Evolutionary conservation across 129 eudicot genomes (phyloP).

Genomic region (Helichrysum umbraculigerum): DNA sequence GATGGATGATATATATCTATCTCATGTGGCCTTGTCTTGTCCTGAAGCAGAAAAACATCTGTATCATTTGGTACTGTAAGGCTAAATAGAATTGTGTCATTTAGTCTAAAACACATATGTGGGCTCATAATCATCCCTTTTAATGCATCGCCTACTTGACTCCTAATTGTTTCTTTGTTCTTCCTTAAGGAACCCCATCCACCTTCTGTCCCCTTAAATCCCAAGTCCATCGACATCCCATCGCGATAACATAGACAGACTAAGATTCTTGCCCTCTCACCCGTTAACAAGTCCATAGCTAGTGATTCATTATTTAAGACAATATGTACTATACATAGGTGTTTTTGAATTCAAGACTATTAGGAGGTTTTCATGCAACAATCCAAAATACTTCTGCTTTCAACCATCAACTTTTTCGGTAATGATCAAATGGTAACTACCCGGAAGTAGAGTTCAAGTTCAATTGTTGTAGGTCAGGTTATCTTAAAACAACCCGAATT

Average conservation of each 20-base stretch:
- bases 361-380: background rate
- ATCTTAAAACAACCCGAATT: background rate
- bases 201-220: slow-evolving; percentile 30
- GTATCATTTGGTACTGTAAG: slow-evolving; percentile 44
- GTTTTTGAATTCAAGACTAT: no score
- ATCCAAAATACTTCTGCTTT: background rate
- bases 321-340: background rate
- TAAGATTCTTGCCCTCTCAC: slow-evolving; percentile 3
- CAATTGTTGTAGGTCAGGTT: background rate
- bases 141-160: slow-evolving; percentile 21
- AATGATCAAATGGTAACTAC: background rate
- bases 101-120: slow-evolving; percentile 34
- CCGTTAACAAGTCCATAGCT: background rate
- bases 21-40: slow-evolving; percentile 67
- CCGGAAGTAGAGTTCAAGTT: background rate
- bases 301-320: background rate
- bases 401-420: background rate
- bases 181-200: slow-evolving; percentile 32
- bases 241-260: background rate
- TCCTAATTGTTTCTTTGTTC: slow-evolving; percentile 31
- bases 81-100: slow-evolving; percentile 44
- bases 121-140: slow-evolving; percentile 39
- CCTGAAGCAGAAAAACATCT: slow-evolving; percentile 56
- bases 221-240: background rate
- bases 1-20: background rate